Evolutionary conservation across 768 basidiomycete species (phyloP).

Genomic region (Panaeolus cyanescens): DNA sequence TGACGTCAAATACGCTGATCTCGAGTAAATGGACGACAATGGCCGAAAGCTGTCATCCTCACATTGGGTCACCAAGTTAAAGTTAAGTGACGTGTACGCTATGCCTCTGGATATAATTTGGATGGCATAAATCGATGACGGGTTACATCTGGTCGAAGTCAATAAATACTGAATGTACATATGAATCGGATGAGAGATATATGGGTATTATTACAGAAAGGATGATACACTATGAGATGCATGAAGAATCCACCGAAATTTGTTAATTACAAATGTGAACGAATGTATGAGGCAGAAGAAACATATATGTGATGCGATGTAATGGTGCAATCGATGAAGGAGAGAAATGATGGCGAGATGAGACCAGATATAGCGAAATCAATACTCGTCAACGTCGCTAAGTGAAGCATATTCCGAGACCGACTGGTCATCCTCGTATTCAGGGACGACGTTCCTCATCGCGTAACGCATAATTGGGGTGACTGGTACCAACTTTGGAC

Average conservation of each 20-base stretch:
- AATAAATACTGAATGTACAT: neutral
- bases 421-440: slow-evolving; percentile 77
- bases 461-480: slow-evolving; percentile 84
- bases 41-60: no score
- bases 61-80: no score
- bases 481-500: slow-evolving; percentile 74
- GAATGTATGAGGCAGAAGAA: no score
- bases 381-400: slow-evolving; percentile 79
- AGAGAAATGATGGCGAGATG: neutral
- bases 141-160: neutral
- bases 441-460: slow-evolving; percentile 81
- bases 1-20: slow-evolving; percentile 84
- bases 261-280: no score
- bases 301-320: neutral
- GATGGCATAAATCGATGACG: neutral
- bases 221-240: neutral
- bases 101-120: neutral
- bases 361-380: slow-evolving; percentile 10
- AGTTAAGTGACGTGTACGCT: no score
- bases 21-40: slow-evolving; percentile 40
- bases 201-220: neutral
- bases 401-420: slow-evolving; percentile 81
- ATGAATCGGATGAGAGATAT: neutral
- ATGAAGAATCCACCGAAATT: neutral
- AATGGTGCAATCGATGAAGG: neutral